A percentile compares a stretch with the other conserved stretches of the same genome.
Conservation (phyloP, 2,329 filamentous ascomycete species). For the Calonectria montana region DNA sequence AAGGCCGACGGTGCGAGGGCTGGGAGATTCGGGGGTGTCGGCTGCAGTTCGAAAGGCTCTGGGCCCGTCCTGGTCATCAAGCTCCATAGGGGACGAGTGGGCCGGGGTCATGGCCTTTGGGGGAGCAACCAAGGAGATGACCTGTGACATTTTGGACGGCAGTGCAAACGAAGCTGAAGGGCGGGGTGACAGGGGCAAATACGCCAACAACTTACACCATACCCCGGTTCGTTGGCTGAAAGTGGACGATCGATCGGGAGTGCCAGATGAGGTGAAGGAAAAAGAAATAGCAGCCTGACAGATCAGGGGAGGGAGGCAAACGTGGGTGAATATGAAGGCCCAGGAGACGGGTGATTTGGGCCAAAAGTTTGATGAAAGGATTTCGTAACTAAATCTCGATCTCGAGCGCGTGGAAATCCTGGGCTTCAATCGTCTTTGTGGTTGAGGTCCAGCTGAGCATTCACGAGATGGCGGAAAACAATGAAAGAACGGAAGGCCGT, state of each 20-base stretch:
- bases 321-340: neutral
- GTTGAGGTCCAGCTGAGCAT: constrained; percentile 26
- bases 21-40: constrained; percentile 40
- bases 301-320: neutral
- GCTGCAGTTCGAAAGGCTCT: constrained; percentile 33
- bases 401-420: neutral
- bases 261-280: neutral
- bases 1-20: constrained; percentile 37
- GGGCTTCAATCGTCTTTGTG: constrained; percentile 15
- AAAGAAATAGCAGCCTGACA: constrained; percentile 5
- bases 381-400: neutral
- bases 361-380: constrained; percentile 13
- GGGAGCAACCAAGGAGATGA: constrained; percentile 42
- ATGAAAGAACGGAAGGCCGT: constrained; percentile 35
- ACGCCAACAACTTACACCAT: constrained; percentile 20
- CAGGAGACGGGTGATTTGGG: neutral
- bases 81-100: constrained; percentile 36
- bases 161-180: constrained; percentile 33
- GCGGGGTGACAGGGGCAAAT: constrained; percentile 15
- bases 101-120: constrained; percentile 41
- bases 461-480: constrained; percentile 35
- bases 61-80: constrained; percentile 36
- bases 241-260: constrained; percentile 20
- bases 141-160: constrained; percentile 42
- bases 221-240: constrained; percentile 6